These are phyloP conservation scores for Candida railenensis DNA, from an alignment of 805 yeast species.

Conservation along the genomic window DNA sequence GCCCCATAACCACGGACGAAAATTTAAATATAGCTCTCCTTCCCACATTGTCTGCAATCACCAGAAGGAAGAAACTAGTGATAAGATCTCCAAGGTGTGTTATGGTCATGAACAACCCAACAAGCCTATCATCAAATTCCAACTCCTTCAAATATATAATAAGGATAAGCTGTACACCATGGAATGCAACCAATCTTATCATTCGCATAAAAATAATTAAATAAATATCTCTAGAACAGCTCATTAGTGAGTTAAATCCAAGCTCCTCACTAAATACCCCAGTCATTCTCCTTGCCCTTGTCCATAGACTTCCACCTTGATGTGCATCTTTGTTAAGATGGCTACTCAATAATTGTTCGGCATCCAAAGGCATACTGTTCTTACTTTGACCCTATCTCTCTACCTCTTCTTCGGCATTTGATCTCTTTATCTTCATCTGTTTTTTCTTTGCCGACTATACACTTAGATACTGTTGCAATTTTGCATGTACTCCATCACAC, in stretches of 20 bases:
- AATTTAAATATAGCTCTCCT: slow-evolving; percentile 38
- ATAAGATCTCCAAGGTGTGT: slow-evolving; percentile 53
- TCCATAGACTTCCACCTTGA: neutral
- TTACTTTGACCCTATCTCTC: neutral
- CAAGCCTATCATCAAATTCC: slow-evolving; percentile 39
- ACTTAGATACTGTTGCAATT: neutral
- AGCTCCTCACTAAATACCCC: slow-evolving; percentile 25
- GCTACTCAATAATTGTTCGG: neutral
- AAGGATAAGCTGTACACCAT: slow-evolving; percentile 38
- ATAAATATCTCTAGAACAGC: slow-evolving; percentile 31
- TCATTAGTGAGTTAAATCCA: slow-evolving; percentile 30
- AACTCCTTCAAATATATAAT: slow-evolving; percentile 44
- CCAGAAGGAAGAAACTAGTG: slow-evolving; percentile 44
- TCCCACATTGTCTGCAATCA: slow-evolving; percentile 49
- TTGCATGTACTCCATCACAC: neutral
- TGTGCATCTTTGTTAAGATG: neutral
- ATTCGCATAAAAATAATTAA: slow-evolving; percentile 30
- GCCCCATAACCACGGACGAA: slow-evolving; percentile 41
- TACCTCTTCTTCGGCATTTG: too few relatives aligned
- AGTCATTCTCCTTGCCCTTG: slow-evolving; percentile 10
- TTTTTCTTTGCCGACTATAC: neutral
- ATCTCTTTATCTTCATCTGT: too few relatives aligned
- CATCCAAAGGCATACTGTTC: slow-evolving; percentile 1
- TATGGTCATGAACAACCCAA: slow-evolving; percentile 50
- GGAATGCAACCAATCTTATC: slow-evolving; percentile 35